A percentile compares a stretch with the other conserved stretches of the same genome.
Conservation (phyloP, 2,329 filamentous ascomycete genomes). For the Aspergillus glaucus region DNA sequence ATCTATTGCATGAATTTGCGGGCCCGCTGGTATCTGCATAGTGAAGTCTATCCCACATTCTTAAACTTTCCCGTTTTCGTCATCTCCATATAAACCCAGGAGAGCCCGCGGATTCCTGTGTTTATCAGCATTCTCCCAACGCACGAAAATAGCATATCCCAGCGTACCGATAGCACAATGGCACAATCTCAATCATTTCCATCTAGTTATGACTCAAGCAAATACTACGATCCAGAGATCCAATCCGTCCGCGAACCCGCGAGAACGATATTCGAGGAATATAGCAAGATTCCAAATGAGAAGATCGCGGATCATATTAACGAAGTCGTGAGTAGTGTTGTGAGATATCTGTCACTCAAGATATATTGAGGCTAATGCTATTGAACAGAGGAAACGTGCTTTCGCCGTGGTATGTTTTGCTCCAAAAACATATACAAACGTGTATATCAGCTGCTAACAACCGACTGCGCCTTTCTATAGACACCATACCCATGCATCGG, state of each 20-base stretch:
- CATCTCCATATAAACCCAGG: not conserved
- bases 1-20: too few relatives aligned
- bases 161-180: not conserved
- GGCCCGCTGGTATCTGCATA: too few relatives aligned
- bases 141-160: too few relatives aligned
- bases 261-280: slow-evolving; percentile 3
- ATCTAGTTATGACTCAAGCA: not conserved
- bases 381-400: not conserved
- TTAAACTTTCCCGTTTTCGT: too few relatives aligned
- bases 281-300: slow-evolving; percentile 1
- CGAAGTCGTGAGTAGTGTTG: slow-evolving; percentile 28
- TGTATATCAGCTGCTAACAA: not conserved
- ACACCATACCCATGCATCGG: not conserved
- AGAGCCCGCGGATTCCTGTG: not conserved
- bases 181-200: not conserved
- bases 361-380: not conserved
- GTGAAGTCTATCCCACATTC: too few relatives aligned
- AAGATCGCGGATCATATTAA: slow-evolving; percentile 25
- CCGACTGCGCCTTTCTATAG: not conserved
- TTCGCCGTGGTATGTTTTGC: not conserved
- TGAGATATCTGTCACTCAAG: not conserved
- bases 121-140: not conserved
- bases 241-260: not conserved
- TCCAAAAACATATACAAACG: not conserved
- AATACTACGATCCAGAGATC: not conserved